These are phyloP conservation scores for Allium fistulosum DNA, from an alignment of 106 monocot genomes.

Conservation along the genomic window DNA sequence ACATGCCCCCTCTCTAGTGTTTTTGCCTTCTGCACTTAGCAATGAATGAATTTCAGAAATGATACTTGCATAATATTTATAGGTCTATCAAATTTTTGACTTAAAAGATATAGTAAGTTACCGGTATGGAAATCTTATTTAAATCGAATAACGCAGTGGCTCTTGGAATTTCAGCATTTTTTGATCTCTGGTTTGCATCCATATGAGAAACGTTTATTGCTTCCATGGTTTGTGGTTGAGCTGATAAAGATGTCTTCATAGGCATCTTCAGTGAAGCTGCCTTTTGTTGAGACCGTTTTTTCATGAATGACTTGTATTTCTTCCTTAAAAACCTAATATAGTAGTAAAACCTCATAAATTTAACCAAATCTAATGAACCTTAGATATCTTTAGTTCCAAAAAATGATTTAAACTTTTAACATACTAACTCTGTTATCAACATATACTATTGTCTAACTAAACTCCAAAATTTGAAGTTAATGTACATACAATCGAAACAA, in stretches of 20 bases:
- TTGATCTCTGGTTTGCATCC: constrained; percentile 20
- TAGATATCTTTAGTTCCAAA: not conserved
- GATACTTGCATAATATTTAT: not conserved
- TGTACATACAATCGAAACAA: not conserved
- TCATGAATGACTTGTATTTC: constrained; percentile 36
- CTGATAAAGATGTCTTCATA: constrained; percentile 4
- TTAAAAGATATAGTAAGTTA: constrained; percentile 9
- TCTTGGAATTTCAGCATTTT: constrained; percentile 21
- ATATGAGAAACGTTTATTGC: not conserved
- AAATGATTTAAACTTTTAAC: too few species aligned
- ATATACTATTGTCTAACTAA: not conserved
- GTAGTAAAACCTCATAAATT: constrained; percentile 10
- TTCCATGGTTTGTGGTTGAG: too few species aligned
- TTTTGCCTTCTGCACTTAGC: constrained; percentile 40
- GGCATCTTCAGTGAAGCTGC: constrained; percentile 20
- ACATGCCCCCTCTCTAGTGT: constrained; percentile 18
- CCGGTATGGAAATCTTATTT: constrained; percentile 53
- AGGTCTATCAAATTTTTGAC: not conserved
- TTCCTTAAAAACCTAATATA: constrained; percentile 23
- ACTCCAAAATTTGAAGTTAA: not conserved
- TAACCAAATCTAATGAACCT: not conserved
- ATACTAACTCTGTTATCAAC: too few species aligned
- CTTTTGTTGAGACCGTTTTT: constrained; percentile 14
- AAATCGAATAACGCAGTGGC: constrained; percentile 33
- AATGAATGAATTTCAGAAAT: constrained; percentile 1